Conservation (phyloP, 306 rosid species). For the Rosa multiflora region DNA sequence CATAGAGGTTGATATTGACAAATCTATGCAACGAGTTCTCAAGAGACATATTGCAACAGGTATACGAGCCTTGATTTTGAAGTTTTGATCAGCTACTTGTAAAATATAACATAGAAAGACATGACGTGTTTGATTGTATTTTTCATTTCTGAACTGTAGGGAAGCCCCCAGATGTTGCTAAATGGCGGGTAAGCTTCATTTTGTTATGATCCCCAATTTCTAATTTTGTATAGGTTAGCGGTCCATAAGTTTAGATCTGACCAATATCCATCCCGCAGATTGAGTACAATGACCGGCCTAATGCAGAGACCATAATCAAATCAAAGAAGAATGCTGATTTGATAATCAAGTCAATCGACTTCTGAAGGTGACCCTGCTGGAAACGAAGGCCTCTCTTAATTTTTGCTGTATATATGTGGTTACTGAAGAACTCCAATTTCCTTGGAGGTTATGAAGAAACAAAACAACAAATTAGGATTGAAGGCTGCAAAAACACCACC, state of each 20-base stretch:
- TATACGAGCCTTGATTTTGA: conserved; percentile 24
- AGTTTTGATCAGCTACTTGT: conserved; percentile 2
- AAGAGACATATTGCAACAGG: conserved; percentile 88
- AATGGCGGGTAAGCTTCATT: conserved; percentile 61
- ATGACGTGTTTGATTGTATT: neutral
- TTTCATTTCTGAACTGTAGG: conserved; percentile 39
- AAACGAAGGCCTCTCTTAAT: neutral
- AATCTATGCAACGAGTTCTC: conserved; percentile 78
- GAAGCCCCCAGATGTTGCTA: conserved; percentile 69
- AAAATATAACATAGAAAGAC: conserved; percentile 6
- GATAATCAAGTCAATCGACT: conserved; percentile 70
- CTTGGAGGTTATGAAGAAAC: neutral
- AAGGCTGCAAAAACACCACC: neutral
- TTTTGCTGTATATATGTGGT: neutral
- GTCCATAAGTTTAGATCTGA: neutral
- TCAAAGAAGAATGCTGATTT: conserved; percentile 77
- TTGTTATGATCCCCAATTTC: neutral
- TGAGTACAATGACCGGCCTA: conserved; percentile 79
- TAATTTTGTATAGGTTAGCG: neutral
- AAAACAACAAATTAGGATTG: neutral
- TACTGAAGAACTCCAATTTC: neutral
- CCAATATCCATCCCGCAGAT: conserved; percentile 44
- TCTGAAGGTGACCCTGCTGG: conserved; percentile 36
- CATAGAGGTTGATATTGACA: conserved; percentile 65
- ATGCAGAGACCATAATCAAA: conserved; percentile 77